Evolutionary conservation across 2,329 filamentous ascomycete species (phyloP).

Genomic region (Aspergillus niger): DNA sequence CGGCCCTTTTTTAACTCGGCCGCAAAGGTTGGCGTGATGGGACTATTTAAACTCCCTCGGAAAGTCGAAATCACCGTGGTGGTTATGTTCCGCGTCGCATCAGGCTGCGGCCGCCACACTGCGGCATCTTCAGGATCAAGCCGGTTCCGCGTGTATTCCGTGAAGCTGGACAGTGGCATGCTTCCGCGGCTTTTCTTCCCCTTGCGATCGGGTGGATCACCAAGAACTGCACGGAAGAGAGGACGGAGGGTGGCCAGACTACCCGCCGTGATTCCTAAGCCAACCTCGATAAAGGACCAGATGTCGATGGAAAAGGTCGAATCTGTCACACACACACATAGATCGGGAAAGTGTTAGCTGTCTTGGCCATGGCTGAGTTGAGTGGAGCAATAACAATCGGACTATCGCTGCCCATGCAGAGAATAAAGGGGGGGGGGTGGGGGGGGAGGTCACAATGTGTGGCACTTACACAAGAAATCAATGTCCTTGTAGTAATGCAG

Average conservation of each 20-base stretch:
- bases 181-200: not conserved
- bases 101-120: not conserved
- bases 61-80: not conserved
- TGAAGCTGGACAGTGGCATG: not conserved
- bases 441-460: not conserved
- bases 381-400: too few relatives aligned
- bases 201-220: not conserved
- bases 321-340: slow-evolving; percentile 10
- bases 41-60: not conserved
- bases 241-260: slow-evolving; percentile 51
- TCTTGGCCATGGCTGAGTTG: too few relatives aligned
- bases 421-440: not conserved
- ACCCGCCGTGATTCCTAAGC: slow-evolving; percentile 43
- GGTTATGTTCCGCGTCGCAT: not conserved
- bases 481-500: slow-evolving; percentile 40
- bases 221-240: slow-evolving; percentile 35
- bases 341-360: not conserved
- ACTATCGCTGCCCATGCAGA: too few relatives aligned
- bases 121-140: not conserved
- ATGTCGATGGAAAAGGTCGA: slow-evolving; percentile 48
- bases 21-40: not conserved
- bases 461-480: slow-evolving; percentile 32
- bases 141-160: not conserved
- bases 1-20: not conserved
- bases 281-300: slow-evolving; percentile 32